Percentiles rank a stretch among this genome's conserved stretches.
Conservation (phyloP, 768 basidiomycete species). For the Leucocoprinus leucothites region DNA sequence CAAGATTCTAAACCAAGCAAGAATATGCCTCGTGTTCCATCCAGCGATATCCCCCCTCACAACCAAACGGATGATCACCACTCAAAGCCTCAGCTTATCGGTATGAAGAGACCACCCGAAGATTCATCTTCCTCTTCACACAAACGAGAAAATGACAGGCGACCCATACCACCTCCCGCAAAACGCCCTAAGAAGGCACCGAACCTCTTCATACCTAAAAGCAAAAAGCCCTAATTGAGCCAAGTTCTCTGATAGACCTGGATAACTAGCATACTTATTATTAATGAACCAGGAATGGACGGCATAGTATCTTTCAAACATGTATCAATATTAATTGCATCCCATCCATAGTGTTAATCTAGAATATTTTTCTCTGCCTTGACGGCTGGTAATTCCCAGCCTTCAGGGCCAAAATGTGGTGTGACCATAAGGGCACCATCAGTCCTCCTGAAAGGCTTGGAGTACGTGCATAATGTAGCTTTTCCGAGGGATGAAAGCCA, state of each 20-base stretch:
- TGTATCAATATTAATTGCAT: not conserved
- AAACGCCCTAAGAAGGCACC: constrained; percentile 38
- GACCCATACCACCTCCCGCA: constrained; percentile 20
- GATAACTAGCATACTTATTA: not conserved
- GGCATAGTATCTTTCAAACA: not conserved
- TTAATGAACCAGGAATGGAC: not conserved
- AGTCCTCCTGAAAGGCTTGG: constrained; percentile 74
- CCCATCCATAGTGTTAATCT: not conserved
- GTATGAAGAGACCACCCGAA: constrained; percentile 13
- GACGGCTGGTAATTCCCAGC: constrained; percentile 85
- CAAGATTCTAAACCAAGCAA: constrained; percentile 5
- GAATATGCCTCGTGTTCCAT: not conserved
- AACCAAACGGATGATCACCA: constrained; percentile 10
- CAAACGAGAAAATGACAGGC: constrained; percentile 18
- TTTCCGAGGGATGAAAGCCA: constrained; percentile 86
- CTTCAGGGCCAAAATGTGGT: constrained; percentile 81
- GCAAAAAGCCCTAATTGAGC: constrained; percentile 21
- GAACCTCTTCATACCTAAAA: constrained; percentile 65
- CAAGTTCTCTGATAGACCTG: not conserved
- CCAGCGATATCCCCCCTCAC: too few relatives aligned
- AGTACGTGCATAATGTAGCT: constrained; percentile 82
- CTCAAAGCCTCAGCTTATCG: constrained; percentile 9
- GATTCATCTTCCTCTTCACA: constrained; percentile 11
- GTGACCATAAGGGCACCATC: constrained; percentile 68
- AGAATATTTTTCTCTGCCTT: constrained; percentile 27